Base-by-base conservation (phyloP, 768 basidiomycete species). In the Termitomyces sp. region DNA sequence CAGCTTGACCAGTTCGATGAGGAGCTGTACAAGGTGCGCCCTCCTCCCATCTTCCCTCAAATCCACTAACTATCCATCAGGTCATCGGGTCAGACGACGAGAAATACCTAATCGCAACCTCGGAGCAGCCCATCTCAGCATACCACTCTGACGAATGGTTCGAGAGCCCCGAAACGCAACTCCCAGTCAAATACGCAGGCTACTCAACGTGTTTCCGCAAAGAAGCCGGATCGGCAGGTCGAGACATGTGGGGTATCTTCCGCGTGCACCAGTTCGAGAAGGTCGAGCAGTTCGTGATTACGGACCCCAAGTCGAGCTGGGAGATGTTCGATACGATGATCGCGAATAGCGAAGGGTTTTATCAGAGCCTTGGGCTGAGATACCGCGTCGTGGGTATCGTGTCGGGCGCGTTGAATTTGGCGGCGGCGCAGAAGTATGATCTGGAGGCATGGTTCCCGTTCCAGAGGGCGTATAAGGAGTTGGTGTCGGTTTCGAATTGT, bases 181-280 rank as follows among this genome's bases (percentile, higher is more conserved):
- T 99, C n/a, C 97, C 97, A 1, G 82, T 97, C 71, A 82, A 84
- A 77, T 97, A 91, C 69, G 91, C 91, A 0, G 90, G 91, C 22
- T 92, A 89, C 74, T 92, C 89, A 69, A 98, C 96, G 16, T 98
- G 96, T 75, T 99, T 99, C 89, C 89, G 97, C 33, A 98, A 98
- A 77, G 97, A 99, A 78, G 97, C 97, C 2, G 97, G 97, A 38
- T 91, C 94, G 3, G 94, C 94, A 8, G 97, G 97, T 4, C 90
- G 94, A 58, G 97, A 99, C 68, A 98, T 96, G 83, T 98, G 97
- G 95, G 97, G 97, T 60, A 98, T 98, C 76, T 99, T 99, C 88
- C 92, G 97, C 24, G 96, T 99, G 58, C 97, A 99, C 72, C 97
- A 99, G 76, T 99, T 99, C 66, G 97, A 99, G 78, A 99, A 99